Conservation (phyloP, 2,329 filamentous ascomycete genomes). For the Sporothrix pallida region DNA sequence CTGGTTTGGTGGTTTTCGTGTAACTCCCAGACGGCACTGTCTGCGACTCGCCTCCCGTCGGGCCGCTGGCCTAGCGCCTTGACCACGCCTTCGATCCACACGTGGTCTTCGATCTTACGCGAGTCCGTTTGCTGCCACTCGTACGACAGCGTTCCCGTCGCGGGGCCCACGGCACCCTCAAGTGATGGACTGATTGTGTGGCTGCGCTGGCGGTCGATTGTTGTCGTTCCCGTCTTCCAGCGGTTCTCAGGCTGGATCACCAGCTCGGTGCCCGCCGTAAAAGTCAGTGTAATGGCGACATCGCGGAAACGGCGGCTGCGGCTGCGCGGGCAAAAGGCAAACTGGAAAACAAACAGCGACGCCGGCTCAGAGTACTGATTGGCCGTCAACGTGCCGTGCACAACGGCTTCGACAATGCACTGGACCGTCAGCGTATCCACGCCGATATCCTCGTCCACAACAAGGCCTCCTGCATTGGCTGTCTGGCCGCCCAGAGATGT, state of each 20-base stretch:
- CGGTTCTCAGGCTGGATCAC: constrained; percentile 19
- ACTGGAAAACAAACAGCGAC: constrained; percentile 24
- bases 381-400: constrained; percentile 25
- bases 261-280: constrained; percentile 25
- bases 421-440: constrained; percentile 16
- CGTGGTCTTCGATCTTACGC: constrained; percentile 26
- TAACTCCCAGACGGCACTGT: constrained; percentile 24
- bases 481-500: constrained; percentile 22
- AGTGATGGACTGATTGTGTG: constrained; percentile 27
- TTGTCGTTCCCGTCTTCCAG: constrained; percentile 23
- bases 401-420: constrained; percentile 19
- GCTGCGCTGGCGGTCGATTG: constrained; percentile 26
- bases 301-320: constrained; percentile 27
- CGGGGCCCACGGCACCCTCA: constrained; percentile 6
- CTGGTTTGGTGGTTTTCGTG: constrained; percentile 25
- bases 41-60: constrained; percentile 11
- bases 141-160: constrained; percentile 15
- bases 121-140: constrained; percentile 26
- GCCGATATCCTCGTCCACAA: constrained; percentile 22
- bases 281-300: constrained; percentile 16
- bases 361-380: not conserved
- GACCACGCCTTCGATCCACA: constrained; percentile 24
- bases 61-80: constrained; percentile 25
- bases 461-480: constrained; percentile 17
- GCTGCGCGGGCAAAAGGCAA: constrained; percentile 26